phyloP scores from a whole-genome alignment of 169 alveolate genomes.

The Plasmodium gonderi region DNA sequence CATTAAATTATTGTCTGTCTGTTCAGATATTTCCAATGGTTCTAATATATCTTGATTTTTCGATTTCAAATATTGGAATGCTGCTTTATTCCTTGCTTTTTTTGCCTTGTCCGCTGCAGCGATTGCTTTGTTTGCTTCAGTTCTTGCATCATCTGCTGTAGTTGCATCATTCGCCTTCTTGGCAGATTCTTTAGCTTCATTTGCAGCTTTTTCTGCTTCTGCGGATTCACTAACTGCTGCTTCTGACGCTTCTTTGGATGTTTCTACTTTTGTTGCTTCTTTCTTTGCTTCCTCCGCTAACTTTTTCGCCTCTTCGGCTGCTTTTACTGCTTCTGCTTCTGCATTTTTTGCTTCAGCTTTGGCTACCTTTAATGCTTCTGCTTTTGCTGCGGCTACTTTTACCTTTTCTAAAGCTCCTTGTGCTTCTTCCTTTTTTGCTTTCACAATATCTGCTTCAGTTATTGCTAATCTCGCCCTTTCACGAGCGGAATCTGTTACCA shows the following conservation, averaged over 20 bases:
- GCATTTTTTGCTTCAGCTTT: neutral
- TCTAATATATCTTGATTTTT: neutral
- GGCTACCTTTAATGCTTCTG: neutral
- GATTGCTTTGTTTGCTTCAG: neutral
- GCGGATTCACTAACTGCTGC: neutral
- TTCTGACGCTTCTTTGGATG: neutral
- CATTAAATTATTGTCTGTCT: neutral
- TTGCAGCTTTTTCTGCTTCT: neutral
- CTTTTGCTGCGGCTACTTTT: no score
- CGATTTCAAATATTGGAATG: neutral
- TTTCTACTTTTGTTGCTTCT: neutral
- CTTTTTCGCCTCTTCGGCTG: neutral
- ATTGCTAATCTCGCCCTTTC: neutral
- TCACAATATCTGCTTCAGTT: neutral
- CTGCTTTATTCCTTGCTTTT: neutral
- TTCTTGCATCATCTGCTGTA: neutral
- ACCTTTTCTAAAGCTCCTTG: no score
- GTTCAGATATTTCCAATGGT: neutral
- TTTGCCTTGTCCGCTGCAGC: neutral
- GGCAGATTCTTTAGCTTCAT: neutral
- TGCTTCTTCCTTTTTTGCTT: neutral
- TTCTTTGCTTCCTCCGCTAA: neutral
- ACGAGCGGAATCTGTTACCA: neutral
- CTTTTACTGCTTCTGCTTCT: neutral
- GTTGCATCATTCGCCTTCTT: neutral